These are phyloP conservation scores for Inga leiocalycina DNA, from an alignment of 306 rosid genomes.

Conservation along the genomic window DNA sequence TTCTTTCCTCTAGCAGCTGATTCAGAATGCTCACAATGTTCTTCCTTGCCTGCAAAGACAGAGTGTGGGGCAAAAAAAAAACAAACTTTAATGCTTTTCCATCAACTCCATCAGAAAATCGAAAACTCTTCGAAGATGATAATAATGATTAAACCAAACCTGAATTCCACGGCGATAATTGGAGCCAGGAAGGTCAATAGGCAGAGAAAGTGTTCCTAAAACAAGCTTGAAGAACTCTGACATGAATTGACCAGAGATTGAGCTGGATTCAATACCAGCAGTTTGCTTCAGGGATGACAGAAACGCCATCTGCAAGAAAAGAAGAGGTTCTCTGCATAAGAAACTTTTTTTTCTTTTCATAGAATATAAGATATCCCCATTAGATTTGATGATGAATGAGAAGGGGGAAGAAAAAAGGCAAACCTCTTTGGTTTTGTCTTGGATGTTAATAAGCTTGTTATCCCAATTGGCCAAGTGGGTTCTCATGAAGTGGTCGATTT, in stretches of 20 bases:
- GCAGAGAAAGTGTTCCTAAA: constrained; percentile 85
- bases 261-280: constrained; percentile 65
- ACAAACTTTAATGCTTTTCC: not conserved
- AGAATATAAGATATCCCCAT: not conserved
- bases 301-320: constrained; percentile 76
- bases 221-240: constrained; percentile 89
- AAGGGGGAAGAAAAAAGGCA: not conserved
- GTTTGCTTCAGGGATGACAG: constrained; percentile 79
- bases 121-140: not conserved
- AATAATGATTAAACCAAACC: constrained; percentile 37
- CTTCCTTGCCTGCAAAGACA: constrained; percentile 78
- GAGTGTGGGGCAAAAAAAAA: not conserved
- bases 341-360: not conserved
- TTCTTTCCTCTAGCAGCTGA: constrained; percentile 65
- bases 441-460: constrained; percentile 71
- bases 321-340: not conserved
- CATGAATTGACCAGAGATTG: constrained; percentile 54
- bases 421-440: constrained; percentile 90
- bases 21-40: constrained; percentile 60
- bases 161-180: constrained; percentile 79
- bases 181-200: constrained; percentile 90
- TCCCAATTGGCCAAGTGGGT: constrained; percentile 69
- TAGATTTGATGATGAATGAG: not conserved
- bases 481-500: constrained; percentile 80
- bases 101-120: not conserved